Evolutionary conservation across 345 rosid genomes (phyloP), one percentile per base, ranked within the genome.

Genomic region (Lagerstroemia speciosa): DNA sequence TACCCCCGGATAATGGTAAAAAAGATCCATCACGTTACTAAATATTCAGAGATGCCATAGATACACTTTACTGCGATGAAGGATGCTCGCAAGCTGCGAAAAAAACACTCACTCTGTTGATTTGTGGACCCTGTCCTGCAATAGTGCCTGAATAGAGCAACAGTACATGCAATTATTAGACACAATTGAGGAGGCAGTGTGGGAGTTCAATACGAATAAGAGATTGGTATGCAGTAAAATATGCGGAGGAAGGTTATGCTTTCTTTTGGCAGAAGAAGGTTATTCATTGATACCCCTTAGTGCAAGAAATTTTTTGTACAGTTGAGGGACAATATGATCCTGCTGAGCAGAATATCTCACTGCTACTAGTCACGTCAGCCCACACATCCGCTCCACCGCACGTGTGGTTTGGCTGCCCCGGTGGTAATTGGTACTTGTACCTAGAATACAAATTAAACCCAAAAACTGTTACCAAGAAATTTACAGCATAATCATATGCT

Each of bases 301-400:
- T 82, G 86, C 99, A 94, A 79, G 96, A 89, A 80, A 74, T 67
- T 80, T 91, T 85, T 76, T 87, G 74, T 79, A 84, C 68, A 48
- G 90, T 87, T 32, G 97, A 80, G 52, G 98, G 97, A 74, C 98
- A 94, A 79, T 84, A 94, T 29, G 93, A 89, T 71, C 98, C 99
- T 70, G 93, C 87, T 60, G 96, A 79, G 75, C 98, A 94, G 80
- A 94, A 94, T 66, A 92, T 79, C 79, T 89, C 98, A 52, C 82
- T 68, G 67, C 89, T 89, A 80, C 96, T 92, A 61, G 26, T 68
- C 63, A 88, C 75, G 76, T 92, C 97, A 43, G 99, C 93, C 99
- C 97, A 94, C 62, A 77, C 46, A 76, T 94, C 97, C 31, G 99
- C 99, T 70, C 96, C 98, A 27, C 99, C 98, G 68, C 99, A 94